Conservation (phyloP, 345 rosid genomes). For the Euphorbia lathyris region DNA sequence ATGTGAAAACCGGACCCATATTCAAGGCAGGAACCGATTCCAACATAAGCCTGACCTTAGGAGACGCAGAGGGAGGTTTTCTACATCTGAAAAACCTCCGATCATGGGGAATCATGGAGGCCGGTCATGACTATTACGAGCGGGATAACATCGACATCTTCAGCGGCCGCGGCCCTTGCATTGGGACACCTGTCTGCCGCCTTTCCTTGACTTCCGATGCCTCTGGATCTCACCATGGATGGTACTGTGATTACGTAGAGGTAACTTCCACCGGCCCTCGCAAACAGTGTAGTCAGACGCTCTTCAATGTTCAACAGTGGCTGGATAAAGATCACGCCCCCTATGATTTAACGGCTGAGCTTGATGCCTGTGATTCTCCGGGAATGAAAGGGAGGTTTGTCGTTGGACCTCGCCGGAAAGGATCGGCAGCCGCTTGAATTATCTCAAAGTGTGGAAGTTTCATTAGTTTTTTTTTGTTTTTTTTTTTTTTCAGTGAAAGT, state of each 20-base stretch:
- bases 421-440: neutral
- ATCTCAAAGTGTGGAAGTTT: too few species aligned
- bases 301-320: constrained; percentile 43
- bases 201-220: constrained; percentile 53
- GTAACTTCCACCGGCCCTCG: constrained; percentile 40
- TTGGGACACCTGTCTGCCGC: constrained; percentile 36
- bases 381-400: neutral
- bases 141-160: too few species aligned
- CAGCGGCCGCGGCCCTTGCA: constrained; percentile 43
- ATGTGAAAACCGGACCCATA: constrained; percentile 40
- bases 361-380: constrained; percentile 27
- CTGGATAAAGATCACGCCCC: constrained; percentile 34
- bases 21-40: constrained; percentile 46
- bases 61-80: constrained; percentile 39
- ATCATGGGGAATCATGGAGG: too few species aligned
- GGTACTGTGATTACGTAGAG: constrained; percentile 50
- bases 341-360: constrained; percentile 26
- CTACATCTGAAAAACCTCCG: constrained; percentile 35
- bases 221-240: constrained; percentile 42
- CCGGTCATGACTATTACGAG: too few species aligned
- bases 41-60: constrained; percentile 29
- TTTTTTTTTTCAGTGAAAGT: too few species aligned
- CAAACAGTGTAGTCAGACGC: constrained; percentile 28
- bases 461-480: too few species aligned
- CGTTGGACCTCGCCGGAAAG: neutral